These are phyloP conservation scores for Suhomyces sp. DNA, from an alignment of 805 yeast species.

Conservation along the genomic window DNA sequence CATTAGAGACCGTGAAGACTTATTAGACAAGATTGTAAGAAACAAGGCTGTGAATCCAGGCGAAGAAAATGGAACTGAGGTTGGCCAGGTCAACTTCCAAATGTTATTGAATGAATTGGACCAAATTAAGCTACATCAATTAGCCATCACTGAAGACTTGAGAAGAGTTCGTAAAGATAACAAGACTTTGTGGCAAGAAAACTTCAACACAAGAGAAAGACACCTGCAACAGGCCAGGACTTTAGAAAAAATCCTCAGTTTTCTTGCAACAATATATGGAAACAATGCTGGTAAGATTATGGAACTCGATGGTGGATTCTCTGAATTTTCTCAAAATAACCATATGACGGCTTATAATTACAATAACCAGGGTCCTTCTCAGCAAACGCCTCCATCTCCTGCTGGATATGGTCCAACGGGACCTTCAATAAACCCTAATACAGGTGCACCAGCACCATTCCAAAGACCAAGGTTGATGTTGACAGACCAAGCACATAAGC, in stretches of 20 bases:
- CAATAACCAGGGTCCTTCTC: slow-evolving; percentile 6
- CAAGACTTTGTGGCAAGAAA: slow-evolving; percentile 88
- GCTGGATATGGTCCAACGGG: slow-evolving; percentile 3
- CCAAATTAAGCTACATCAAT: slow-evolving; percentile 71
- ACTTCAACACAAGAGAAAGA: slow-evolving; percentile 77
- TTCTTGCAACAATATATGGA: slow-evolving; percentile 81
- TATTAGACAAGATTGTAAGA: slow-evolving; percentile 81
- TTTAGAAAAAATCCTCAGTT: slow-evolving; percentile 80
- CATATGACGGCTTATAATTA: slow-evolving; percentile 22
- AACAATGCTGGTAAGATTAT: slow-evolving; percentile 51
- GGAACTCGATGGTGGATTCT: slow-evolving; percentile 29
- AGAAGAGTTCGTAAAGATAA: slow-evolving; percentile 83
- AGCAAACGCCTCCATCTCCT: slow-evolving; percentile 1
- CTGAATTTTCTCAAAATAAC: slow-evolving; percentile 12
- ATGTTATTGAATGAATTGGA: slow-evolving; percentile 70
- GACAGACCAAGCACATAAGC: slow-evolving; percentile 36
- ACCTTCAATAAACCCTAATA: slow-evolving; percentile 1
- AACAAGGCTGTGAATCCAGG: slow-evolving; percentile 48
- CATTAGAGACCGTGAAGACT: slow-evolving; percentile 72
- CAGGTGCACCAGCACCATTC: slow-evolving; percentile 15
- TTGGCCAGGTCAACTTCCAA: slow-evolving; percentile 42
- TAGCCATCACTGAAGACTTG: slow-evolving; percentile 79
- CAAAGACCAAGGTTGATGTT: slow-evolving; percentile 41
- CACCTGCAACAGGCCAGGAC: slow-evolving; percentile 85
- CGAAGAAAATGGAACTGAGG: slow-evolving; percentile 18